Conservation (phyloP, 2,329 filamentous ascomycete genomes). For the Tolypocladium tropicale region DNA sequence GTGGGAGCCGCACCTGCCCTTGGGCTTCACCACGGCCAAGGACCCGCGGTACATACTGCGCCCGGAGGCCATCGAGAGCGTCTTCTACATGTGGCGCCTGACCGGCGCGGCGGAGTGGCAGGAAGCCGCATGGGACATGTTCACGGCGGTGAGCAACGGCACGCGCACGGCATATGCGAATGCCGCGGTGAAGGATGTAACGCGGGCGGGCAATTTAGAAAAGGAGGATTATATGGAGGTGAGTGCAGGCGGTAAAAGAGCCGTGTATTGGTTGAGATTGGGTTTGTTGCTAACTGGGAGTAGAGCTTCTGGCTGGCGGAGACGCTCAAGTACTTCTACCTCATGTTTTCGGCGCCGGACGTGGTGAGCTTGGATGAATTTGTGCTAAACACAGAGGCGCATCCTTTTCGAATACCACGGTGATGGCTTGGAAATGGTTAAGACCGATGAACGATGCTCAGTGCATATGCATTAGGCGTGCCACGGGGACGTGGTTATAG, state of each 20-base stretch:
- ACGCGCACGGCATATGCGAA: constrained; percentile 38
- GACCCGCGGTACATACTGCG: constrained; percentile 42
- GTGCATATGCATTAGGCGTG: too few relatives aligned
- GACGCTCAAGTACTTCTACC: constrained; percentile 67
- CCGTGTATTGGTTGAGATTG: too few relatives aligned
- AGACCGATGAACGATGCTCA: too few relatives aligned
- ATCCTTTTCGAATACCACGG: too few relatives aligned
- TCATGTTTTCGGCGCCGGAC: constrained; percentile 57
- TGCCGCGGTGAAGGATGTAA: constrained; percentile 35
- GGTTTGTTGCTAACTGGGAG: constrained; percentile 55
- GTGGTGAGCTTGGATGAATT: constrained; percentile 57
- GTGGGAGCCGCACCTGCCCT: constrained; percentile 22
- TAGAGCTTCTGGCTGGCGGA: constrained; percentile 63
- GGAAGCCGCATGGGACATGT: constrained; percentile 46
- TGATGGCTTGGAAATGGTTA: too few relatives aligned
- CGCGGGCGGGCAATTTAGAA: too few relatives aligned
- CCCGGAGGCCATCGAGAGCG: constrained; percentile 41
- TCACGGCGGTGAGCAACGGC: constrained; percentile 31
- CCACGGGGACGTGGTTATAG: too few relatives aligned
- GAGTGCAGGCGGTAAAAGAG: constrained; percentile 22
- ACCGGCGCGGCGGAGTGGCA: constrained; percentile 33
- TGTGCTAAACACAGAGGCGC: constrained; percentile 49
- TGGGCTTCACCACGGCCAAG: constrained; percentile 52
- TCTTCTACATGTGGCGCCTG: constrained; percentile 43
- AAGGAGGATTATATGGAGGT: constrained; percentile 48